These are phyloP conservation scores for Ananas comosus DNA, from an alignment of 176 grass and related monocot species.

Conservation along the genomic window DNA sequence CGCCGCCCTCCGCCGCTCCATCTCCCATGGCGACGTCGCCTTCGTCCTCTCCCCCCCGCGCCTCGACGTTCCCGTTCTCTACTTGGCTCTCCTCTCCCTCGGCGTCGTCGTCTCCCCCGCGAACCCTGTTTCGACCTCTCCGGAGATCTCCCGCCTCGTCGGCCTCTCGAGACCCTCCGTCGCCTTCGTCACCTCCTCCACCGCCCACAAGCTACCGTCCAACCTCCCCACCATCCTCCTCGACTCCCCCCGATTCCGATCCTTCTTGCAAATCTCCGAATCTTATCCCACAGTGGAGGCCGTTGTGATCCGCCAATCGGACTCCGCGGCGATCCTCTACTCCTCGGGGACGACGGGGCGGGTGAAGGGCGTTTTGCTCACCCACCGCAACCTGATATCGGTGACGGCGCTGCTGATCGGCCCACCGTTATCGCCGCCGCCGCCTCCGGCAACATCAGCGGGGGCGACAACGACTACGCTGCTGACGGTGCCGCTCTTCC, in stretches of 20 bases:
- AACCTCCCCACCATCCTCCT: background rate
- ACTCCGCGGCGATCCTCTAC: constrained; percentile 25
- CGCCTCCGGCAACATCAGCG: background rate
- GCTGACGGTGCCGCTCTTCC: constrained; percentile 43
- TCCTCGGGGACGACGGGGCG: constrained; percentile 33
- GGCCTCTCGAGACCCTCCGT: constrained; percentile 15
- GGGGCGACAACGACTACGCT: background rate
- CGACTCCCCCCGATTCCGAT: constrained; percentile 13
- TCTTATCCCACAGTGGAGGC: too few relatives aligned
- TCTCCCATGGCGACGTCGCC: constrained; percentile 36
- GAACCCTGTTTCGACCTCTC: too few relatives aligned
- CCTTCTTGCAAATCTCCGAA: too few relatives aligned
- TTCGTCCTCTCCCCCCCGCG: constrained; percentile 33
- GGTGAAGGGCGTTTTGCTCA: constrained; percentile 27
- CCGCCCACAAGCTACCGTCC: constrained; percentile 15
- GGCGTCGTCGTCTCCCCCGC: constrained; percentile 37
- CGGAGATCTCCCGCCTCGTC: constrained; percentile 10
- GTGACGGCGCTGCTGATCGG: background rate
- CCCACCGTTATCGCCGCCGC: background rate
- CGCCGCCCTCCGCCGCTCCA: constrained; percentile 6
- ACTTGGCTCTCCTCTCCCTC: constrained; percentile 38
- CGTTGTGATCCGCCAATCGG: too few relatives aligned
- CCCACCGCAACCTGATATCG: constrained; percentile 34
- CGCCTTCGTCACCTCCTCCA: constrained; percentile 25
- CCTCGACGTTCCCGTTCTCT: constrained; percentile 35